Percentiles rank a stretch among this genome's conserved stretches.
Conservation (phyloP, 306 rosid genomes). For the Cajanus cajan region DNA sequence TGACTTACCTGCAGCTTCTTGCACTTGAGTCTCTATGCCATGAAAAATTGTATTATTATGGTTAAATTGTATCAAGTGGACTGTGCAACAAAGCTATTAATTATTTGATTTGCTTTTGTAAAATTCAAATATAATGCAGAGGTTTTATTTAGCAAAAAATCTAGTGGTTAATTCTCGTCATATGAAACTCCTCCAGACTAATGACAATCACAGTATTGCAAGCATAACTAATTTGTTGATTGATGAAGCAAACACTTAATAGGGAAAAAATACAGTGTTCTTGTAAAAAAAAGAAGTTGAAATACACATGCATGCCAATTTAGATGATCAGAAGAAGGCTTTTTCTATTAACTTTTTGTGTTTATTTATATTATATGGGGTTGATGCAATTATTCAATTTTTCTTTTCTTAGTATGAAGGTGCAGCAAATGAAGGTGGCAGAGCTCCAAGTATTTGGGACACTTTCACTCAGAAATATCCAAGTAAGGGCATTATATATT, state of each 20-base stretch:
- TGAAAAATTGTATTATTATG: too few relatives aligned
- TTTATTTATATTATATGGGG: background rate
- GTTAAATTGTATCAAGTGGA: background rate
- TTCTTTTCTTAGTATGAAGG: constrained; percentile 45
- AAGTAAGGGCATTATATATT: constrained; percentile 20
- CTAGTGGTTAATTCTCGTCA: too few relatives aligned
- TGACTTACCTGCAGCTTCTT: background rate
- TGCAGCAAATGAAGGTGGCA: constrained; percentile 38
- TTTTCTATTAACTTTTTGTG: background rate
- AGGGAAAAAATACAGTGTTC: too few relatives aligned
- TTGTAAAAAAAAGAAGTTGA: too few relatives aligned
- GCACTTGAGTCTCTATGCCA: background rate
- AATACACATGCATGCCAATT: background rate
- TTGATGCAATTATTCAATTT: background rate
- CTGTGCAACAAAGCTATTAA: background rate
- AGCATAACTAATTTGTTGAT: too few relatives aligned
- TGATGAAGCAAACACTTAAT: too few relatives aligned
- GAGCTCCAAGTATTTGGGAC: constrained; percentile 57
- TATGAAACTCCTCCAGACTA: too few relatives aligned
- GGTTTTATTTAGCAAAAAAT: too few relatives aligned
- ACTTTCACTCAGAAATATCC: constrained; percentile 44
- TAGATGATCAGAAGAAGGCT: background rate
- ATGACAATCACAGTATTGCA: too few relatives aligned
- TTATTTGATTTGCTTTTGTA: too few relatives aligned
- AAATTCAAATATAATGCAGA: background rate